Base-by-base conservation (phyloP, 345 rosid genomes). In the Boechera divaricarpa region DNA sequence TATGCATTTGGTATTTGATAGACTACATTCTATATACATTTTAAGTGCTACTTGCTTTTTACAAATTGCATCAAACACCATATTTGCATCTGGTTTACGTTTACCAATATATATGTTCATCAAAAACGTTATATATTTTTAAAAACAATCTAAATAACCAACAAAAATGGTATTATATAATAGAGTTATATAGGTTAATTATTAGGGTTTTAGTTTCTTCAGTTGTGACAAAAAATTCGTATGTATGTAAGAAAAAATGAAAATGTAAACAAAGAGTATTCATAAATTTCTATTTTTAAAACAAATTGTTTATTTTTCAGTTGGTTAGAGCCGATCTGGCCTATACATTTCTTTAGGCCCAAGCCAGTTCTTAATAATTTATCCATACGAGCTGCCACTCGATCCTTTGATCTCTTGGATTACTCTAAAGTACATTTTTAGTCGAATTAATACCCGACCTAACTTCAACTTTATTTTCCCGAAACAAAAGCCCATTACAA, bases 1-100 rank as follows among this genome's bases (percentile, higher is more conserved):
- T 29, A 6, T 31, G 61, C 38, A 29, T 65, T 65, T 47, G 56
- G 41, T 65, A 45, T 45, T 24, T 65, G 26, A 29, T 55, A 10
- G 6, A 21, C 6, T 7, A 49, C 29, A 32, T 66, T 18, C 58
- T 66, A 33, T 10, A 38, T 15, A 4, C 31, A 3, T 16, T 61
- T 29, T 31, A 48, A 47, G 55, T 28, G 41, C 51, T 26, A 62
- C 12, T 2, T 39, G 5, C 5, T 15, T 21, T n/a, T 13, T 8
- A 45, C 44, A 18, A 16, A 49, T 32, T 33, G 31, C 47, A 49
- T 35, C 33, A 51, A 70, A 45, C 5, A 10, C 13, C 44, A 41
- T 41, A 41, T 41, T 10, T 41, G 44, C 11, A 41, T 36, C 10
- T 1, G 10, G 10, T 8, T 8, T 36, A 10, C 3, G 2, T 36